Base-by-base conservation (phyloP, 768 basidiomycete genomes). In the Gymnopilus junonius region DNA sequence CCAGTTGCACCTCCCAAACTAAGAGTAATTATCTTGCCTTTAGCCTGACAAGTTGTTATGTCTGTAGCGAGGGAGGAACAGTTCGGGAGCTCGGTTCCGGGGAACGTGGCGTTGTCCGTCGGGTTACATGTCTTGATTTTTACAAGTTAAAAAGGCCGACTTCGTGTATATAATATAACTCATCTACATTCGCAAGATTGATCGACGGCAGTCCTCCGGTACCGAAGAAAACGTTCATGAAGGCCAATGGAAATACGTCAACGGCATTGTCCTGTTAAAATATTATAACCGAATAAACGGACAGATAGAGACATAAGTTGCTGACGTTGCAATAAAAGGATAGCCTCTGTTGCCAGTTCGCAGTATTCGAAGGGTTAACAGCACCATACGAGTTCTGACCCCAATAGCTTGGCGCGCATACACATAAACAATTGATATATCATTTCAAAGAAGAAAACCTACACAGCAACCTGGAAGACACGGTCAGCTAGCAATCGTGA, bases 311-410 rank as follows among this genome's bases (percentile, higher is more conserved):
- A 32, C 27, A 46, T n/a, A 59, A 32, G 35, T 21, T 15, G 69
- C 77, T 61, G 55, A 85, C 87, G 68, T 85, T 81, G 72, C 89
- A 90, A 71, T 90, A 91, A 70, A 80, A 88, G 4, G 84, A 82
- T 57, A 91, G 76, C 0, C 81, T 75, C 70, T 89, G 82, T 77
- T 91, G 88, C 63, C 76, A 89, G 67, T 87, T 80, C 31, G 85
- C 80, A 0, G 78, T 72, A 62, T 89, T 81, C 21, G 70, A 70
- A 15, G 71, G 57, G 63, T 83, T 79, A 5, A 75, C 77, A 10
- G 88, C 89, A 40, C 90, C 89, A 62, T 89, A 89, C 1, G 90
- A 90, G 67, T 91, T 87, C 73, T 92, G 89, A 61, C 90, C 91
- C 87, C 87, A 91, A 71, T 90, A 90, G 32, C 88, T n/a, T 89